Evolutionary conservation across 257 asterid species (phyloP), one percentile per base, ranked within the genome.

Genomic region (Capsicum chinense): DNA sequence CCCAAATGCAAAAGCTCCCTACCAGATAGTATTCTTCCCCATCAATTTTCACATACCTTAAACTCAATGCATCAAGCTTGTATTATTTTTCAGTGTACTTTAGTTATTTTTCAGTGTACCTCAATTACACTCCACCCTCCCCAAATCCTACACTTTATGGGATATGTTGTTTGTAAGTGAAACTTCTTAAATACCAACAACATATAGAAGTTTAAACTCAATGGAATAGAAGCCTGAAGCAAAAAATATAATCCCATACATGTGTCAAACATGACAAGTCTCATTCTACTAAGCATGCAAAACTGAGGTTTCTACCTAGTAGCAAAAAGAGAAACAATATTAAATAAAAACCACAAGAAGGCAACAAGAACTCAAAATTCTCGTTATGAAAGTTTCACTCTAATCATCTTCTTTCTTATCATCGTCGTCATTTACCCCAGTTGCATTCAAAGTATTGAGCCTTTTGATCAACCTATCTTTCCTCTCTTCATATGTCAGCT

Each of bases 401-500:
- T 92, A 92, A 0, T 91, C 64, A 7, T 78, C 97, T 2, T 91
- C 96, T 5, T 92, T 92, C 2, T 91, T 90, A 0, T 90, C 93
- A 3, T 88, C 92, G 0, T 86, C 93, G 0, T 86, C 90, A 35
- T 87, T 81, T 74, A 91, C 92, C 21, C 90, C 92, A 69, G 97
- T 97, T 5, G 93, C 64, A 39, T 92, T 94, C 82, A 93, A 83
- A 83, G 93, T 93, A 84, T 94, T 93, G 69, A 93, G 87, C 92
- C 97, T 88, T 90, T 93, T 93, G 21, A 94, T 86, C 93, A 94
- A 83, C 89, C 83, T 90, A 6, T 85, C 86, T 90, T 86, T 93
- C 90, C 95, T 93, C 90, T 94, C 94, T 58, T 93, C 94, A 14
- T 92, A 94, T 0, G 95, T 94, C 19, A 94, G 85, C 92, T 92